Base-by-base conservation (phyloP, 1,284 basidiomycete genomes). In the Takashimella koratensis region DNA sequence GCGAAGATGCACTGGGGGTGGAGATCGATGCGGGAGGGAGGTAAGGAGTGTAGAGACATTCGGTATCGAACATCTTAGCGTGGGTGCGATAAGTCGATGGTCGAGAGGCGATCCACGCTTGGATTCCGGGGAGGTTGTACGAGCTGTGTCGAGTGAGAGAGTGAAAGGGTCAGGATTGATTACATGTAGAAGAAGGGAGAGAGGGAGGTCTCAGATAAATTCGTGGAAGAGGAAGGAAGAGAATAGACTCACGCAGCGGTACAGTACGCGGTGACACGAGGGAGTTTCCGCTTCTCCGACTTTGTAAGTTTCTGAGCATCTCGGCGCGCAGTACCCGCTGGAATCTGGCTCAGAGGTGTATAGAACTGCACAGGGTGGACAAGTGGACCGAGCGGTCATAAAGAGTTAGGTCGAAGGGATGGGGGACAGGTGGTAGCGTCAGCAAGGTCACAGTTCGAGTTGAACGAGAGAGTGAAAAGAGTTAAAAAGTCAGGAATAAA, bases 251-350 rank as follows among this genome's bases (percentile, higher is more conserved):
- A 93, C 89, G 84, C 86, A 39, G 93, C 90, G 13, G 93, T 97
- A 52, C 91, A 90, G 76, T 96, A 97, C 2, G 93, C 93, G 3
- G 93, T 96, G 19, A 95, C 93, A 62, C 94, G 79, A n/a, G 94
- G 92, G 26, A 97, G 75, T 42, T 87, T 90, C 63, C 93, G 92
- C 30, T 93, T 92, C 68, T 94, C 94, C 74, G 88, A 90, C 77
- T 95, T 94, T 0, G 93, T 97, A 58, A 97, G 76, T 54, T 83
- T 84, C 56, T 91, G 77, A 0, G 94, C 94, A 80, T 97, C 93
- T 56, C 91, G 81, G 45, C 92, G 83, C 27, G 94, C 94, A 39
- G 90, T 92, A 2, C 94, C 94, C 45, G 92, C 91, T 2, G 94
- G 94, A 55, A 97, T 98, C 47, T 90, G 84, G 8, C 87, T 87